Evolutionary conservation across 106 monocot species (phyloP).

Genomic region (Phalaenopsis equestris): DNA sequence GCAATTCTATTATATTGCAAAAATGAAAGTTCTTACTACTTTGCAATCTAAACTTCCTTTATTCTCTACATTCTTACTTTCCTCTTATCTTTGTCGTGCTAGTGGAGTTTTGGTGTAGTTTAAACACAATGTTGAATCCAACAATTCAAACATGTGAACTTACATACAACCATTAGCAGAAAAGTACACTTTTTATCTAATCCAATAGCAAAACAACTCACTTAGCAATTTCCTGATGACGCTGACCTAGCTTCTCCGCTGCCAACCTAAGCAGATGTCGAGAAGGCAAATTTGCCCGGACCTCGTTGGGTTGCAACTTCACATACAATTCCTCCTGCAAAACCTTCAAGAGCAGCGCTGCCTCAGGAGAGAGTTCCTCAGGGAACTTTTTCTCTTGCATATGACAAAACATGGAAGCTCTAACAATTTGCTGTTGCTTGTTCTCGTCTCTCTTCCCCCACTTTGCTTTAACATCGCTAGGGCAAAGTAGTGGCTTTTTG

Average conservation of each 20-base stretch:
- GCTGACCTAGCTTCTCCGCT: slow-evolving; percentile 43
- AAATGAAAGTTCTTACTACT: no score
- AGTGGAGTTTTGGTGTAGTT: no score
- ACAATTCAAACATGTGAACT: background rate
- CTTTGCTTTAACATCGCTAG: background rate
- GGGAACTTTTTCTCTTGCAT: slow-evolving; percentile 35
- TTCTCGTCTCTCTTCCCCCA: background rate
- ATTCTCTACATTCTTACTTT: no score
- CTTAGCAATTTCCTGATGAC: slow-evolving; percentile 71
- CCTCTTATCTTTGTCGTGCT: no score
- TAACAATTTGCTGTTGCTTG: background rate
- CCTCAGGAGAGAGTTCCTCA: slow-evolving; percentile 28
- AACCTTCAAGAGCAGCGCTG: slow-evolving; percentile 25
- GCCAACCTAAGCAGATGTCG: slow-evolving; percentile 31
- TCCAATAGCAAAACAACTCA: slow-evolving; percentile 13
- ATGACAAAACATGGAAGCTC: background rate
- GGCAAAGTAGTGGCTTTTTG: background rate
- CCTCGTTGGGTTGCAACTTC: slow-evolving; percentile 15
- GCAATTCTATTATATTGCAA: no score
- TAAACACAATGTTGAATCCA: no score
- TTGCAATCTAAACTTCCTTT: no score
- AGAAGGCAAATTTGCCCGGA: slow-evolving; percentile 23
- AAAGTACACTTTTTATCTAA: background rate
- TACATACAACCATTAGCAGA: background rate
- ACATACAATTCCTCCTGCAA: slow-evolving; percentile 42